phyloP scores from a whole-genome alignment of 2,329 filamentous ascomycete genomes.

The Fusarium torreyae region DNA sequence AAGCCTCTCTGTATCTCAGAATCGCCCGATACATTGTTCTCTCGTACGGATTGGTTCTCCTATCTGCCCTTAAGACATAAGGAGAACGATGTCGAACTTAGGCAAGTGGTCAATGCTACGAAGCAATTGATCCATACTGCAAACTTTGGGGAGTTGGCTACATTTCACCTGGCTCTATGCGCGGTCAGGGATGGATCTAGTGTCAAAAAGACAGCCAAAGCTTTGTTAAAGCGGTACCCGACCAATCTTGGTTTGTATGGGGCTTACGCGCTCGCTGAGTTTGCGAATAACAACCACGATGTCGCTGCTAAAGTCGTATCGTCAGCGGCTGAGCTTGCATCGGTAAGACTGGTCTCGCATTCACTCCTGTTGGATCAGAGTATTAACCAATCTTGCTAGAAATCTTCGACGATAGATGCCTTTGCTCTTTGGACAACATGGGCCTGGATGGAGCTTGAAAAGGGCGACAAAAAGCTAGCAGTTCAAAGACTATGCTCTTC shows the following conservation, averaged over 20 bases:
- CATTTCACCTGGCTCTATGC: constrained; percentile 80
- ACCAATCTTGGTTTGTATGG: constrained; percentile 81
- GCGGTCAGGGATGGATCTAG: constrained; percentile 66
- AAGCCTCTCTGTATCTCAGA: constrained; percentile 51
- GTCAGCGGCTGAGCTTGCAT: constrained; percentile 68
- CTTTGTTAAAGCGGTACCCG: constrained; percentile 77
- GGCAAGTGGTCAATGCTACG: constrained; percentile 69
- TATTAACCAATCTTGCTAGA: constrained; percentile 37
- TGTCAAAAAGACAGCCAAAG: constrained; percentile 80
- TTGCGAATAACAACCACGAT: constrained; percentile 67
- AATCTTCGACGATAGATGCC: constrained; percentile 36
- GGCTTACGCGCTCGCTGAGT: constrained; percentile 82
- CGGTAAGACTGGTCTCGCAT: constrained; percentile 46
- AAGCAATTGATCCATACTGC: constrained; percentile 69
- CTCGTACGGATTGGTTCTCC: constrained; percentile 62
- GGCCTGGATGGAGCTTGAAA: constrained; percentile 76
- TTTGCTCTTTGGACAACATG: constrained; percentile 71
- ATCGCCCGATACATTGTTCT: constrained; percentile 69
- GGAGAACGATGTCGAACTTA: constrained; percentile 53
- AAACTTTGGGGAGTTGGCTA: constrained; percentile 63
- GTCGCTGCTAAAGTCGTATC: constrained; percentile 76
- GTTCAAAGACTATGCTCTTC: constrained; percentile 59
- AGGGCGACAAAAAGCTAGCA: constrained; percentile 54
- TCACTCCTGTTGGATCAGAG: neutral
- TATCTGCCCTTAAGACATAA: constrained; percentile 53